phyloP scores from a whole-genome alignment of 2,329 filamentous ascomycete genomes.

The Aspergillus fructus region DNA sequence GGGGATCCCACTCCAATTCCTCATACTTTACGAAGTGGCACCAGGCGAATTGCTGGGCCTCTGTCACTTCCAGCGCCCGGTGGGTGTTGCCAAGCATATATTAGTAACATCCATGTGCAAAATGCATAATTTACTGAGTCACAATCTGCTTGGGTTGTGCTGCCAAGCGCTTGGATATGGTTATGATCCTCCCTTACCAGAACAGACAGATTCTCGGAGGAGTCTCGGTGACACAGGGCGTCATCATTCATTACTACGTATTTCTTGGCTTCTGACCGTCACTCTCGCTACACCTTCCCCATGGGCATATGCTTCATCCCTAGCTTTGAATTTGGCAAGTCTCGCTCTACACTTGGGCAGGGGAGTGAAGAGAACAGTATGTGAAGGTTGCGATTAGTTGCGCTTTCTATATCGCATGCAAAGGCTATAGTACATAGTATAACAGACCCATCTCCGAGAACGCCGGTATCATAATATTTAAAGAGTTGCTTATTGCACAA shows the following conservation, averaged over 20 bases:
- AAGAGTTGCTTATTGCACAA: constrained; percentile 8
- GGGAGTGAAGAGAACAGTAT: neutral
- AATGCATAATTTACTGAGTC: constrained; percentile 7
- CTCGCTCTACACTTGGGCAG: neutral
- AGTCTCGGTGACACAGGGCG: neutral
- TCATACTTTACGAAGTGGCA: neutral
- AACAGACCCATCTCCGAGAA: constrained; percentile 23
- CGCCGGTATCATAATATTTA: constrained; percentile 24
- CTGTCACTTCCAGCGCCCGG: neutral
- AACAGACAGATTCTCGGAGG: neutral
- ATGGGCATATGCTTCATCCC: neutral
- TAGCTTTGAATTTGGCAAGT: neutral
- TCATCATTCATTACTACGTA: neutral
- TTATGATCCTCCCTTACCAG: constrained; percentile 2
- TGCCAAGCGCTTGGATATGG: constrained; percentile 6
- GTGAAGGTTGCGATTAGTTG: neutral
- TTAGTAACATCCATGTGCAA: constrained; percentile 8
- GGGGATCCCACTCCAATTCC: neutral
- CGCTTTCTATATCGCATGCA: constrained; percentile 28
- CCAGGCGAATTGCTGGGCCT: neutral
- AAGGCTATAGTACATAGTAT: constrained; percentile 27
- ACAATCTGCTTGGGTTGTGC: neutral
- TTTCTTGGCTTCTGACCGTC: neutral
- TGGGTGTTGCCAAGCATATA: constrained; percentile 14
- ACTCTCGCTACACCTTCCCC: neutral